Conservation (phyloP, 805 yeast genomes). For the Hanseniaspora lachancei region DNA sequence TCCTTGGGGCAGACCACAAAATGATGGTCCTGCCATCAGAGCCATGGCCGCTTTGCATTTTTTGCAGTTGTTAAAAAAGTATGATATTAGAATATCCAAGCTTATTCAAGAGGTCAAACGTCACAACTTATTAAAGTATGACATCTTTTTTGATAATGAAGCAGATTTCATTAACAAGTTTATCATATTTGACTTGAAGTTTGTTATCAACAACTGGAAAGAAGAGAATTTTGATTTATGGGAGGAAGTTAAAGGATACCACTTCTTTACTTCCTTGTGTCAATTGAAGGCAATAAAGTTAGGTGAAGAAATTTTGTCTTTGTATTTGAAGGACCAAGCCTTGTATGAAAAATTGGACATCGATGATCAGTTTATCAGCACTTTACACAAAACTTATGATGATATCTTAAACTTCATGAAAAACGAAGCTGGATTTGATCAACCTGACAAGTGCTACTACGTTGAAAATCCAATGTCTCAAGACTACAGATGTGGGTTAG, state of each 20-base stretch:
- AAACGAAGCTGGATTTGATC: slow-evolving; percentile 28
- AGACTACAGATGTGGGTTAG: slow-evolving; percentile 55
- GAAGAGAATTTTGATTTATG: slow-evolving; percentile 70
- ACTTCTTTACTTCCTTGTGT: slow-evolving; percentile 65
- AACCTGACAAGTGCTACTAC: slow-evolving; percentile 37
- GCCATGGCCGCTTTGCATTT: slow-evolving; percentile 50
- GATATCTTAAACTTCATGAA: slow-evolving; percentile 22
- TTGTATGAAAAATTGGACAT: not conserved
- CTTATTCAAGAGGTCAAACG: slow-evolving; percentile 20
- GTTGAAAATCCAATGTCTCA: slow-evolving; percentile 51
- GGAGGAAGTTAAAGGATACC: slow-evolving; percentile 73
- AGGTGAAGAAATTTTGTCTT: slow-evolving; percentile 34
- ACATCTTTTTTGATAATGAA: slow-evolving; percentile 19
- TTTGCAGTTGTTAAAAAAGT: slow-evolving; percentile 32
- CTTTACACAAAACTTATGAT: slow-evolving; percentile 18
- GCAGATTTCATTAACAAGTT: slow-evolving; percentile 38
- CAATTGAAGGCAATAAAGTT: slow-evolving; percentile 57
- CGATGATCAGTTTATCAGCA: slow-evolving; percentile 14
- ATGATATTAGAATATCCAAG: slow-evolving; percentile 21
- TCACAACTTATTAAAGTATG: not conserved
- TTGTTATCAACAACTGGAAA: slow-evolving; percentile 49
- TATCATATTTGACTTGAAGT: slow-evolving; percentile 58
- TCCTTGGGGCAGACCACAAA: slow-evolving; percentile 89
- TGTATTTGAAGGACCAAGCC: slow-evolving; percentile 17
- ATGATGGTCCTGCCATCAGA: slow-evolving; percentile 87